Conservation (phyloP, 78 protist species). For the Isochrysis galbana region DNA sequence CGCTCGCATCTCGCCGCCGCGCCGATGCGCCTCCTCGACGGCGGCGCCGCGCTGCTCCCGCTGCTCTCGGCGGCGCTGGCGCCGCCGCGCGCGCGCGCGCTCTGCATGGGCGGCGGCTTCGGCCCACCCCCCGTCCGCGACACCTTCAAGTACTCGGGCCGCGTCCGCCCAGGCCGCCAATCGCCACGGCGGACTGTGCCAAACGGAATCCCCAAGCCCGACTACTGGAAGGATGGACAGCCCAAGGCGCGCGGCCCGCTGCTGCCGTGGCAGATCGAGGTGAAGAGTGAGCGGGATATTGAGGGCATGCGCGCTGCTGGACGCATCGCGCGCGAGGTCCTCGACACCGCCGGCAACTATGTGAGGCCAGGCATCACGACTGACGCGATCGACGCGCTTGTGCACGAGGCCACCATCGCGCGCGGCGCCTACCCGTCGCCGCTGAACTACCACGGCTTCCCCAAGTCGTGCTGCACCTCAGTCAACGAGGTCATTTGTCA, state of each 20-base stretch:
- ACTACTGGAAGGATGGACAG: constrained; percentile 49
- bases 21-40: too few species aligned
- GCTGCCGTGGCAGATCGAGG: constrained; percentile 23
- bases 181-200: constrained; percentile 56
- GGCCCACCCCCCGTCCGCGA: not conserved
- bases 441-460: constrained; percentile 74
- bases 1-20: too few species aligned
- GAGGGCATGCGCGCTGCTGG: constrained; percentile 27
- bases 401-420: constrained; percentile 79
- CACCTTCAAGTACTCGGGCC: constrained; percentile 34
- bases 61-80: not conserved
- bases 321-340: constrained; percentile 32
- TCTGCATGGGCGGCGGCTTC: constrained; percentile 9
- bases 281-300: constrained; percentile 11
- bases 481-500: constrained; percentile 84
- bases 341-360: constrained; percentile 79
- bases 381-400: constrained; percentile 41
- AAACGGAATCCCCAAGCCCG: constrained; percentile 43
- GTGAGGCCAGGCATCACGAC: constrained; percentile 53
- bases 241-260: not conserved
- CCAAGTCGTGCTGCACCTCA: constrained; percentile 53
- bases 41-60: too few species aligned
- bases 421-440: constrained; percentile 94
- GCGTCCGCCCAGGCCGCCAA: constrained; percentile 26
- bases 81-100: not conserved